Evolutionary conservation across 1,139 yeast species (phyloP), one percentile per base, ranked within the genome.

Genomic region (Pichia sp.): DNA sequence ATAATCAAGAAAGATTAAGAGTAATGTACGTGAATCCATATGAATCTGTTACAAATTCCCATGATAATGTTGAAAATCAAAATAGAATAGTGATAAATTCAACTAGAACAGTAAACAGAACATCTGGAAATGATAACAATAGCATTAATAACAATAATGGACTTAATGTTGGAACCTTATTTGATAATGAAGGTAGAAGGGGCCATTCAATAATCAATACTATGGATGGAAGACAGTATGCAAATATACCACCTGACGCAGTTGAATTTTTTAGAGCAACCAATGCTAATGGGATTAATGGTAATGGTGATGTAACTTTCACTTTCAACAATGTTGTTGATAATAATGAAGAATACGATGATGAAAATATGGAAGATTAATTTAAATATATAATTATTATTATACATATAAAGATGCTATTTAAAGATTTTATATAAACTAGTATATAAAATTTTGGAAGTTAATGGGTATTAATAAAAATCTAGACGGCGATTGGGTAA

Each of bases 401-500:
- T n/a, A 24, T 41, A 16, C 16, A 16, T 16, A 16, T 16, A 16
- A 16, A 16, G 16, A 16, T 16, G 16, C 16, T 16, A 16, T 16
- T 16, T 16, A 16, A 16, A 16, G 16, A 16, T 16, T 16, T 16
- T 16, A 16, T 16, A 16, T 16, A 16, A 16, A 16, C 16, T 16
- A 16, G 16, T 16, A 16, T 16, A 16, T 16, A 16, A 16, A 16
- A 16, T 16, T 16, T 16, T 16, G 16, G 16, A 16, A 16, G 16
- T 16, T 16, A 16, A 16, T 12, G 28, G 36, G 28, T 33, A 24
- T 33, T 33, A 24, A 33, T 16, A 16, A 16, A 16, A 16, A 16
- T 6, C 9, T 9, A 26, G 28, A 70, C 70, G 44, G 65, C 65
- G 44, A 69, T 65, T 1, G 73, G 74, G 45, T 70, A 67, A 25